Conservation (phyloP, 768 basidiomycete genomes). For the Scleroderma bovista region DNA sequence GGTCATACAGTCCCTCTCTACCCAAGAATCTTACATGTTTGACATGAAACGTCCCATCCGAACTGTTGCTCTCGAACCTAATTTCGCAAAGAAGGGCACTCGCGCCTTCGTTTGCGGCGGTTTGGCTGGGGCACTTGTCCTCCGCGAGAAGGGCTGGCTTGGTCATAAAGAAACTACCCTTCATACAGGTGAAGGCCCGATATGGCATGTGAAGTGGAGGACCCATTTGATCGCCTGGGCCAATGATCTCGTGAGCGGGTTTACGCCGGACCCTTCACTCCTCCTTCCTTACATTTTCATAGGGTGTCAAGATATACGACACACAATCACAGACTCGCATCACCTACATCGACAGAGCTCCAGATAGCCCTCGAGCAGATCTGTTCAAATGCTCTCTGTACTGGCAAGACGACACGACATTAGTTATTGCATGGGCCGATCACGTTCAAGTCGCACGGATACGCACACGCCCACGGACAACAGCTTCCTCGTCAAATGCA, state of each 20-base stretch:
- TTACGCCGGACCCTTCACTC: not conserved
- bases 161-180: slow-evolving; percentile 87
- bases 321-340: slow-evolving; percentile 70
- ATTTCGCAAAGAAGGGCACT: slow-evolving; percentile 73
- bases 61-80: slow-evolving; percentile 84
- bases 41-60: slow-evolving; percentile 92
- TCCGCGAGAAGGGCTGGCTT: slow-evolving; percentile 95
- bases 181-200: slow-evolving; percentile 85
- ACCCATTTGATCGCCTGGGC: slow-evolving; percentile 92
- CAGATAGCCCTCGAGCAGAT: slow-evolving; percentile 85
- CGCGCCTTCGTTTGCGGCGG: slow-evolving; percentile 89
- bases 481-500: slow-evolving; percentile 36
- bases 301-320: slow-evolving; percentile 96
- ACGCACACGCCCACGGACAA: slow-evolving; percentile 50
- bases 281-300: slow-evolving; percentile 2
- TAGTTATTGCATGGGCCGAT: slow-evolving; percentile 93
- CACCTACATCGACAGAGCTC: slow-evolving; percentile 77
- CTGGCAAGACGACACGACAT: slow-evolving; percentile 90
- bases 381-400: slow-evolving; percentile 88
- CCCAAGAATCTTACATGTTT: slow-evolving; percentile 76
- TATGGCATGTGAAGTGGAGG: slow-evolving; percentile 89
- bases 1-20: slow-evolving; percentile 76
- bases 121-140: slow-evolving; percentile 77
- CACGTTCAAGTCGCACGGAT: slow-evolving; percentile 86
- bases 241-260: slow-evolving; percentile 68